phyloP scores from a whole-genome alignment of 441 rosid genomes.

The Arabidopsis hybrid region DNA sequence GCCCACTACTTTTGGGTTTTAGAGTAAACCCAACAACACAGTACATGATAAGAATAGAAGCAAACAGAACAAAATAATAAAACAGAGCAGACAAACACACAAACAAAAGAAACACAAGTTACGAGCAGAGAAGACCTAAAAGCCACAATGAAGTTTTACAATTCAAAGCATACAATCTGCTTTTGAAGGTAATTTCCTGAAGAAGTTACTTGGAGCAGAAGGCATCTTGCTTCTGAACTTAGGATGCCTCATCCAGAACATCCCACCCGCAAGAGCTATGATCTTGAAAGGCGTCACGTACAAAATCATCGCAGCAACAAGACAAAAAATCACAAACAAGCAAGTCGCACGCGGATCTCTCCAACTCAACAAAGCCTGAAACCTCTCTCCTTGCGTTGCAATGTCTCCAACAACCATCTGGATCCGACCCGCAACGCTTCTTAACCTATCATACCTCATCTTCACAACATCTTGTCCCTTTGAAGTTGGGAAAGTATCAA shows the following conservation, averaged over 20 bases:
- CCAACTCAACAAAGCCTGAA: constrained; percentile 66
- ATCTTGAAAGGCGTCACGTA: constrained; percentile 73
- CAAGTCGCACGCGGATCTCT: constrained; percentile 71
- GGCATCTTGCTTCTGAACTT: constrained; percentile 73
- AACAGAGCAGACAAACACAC: constrained; percentile 27
- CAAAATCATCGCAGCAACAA: constrained; percentile 55
- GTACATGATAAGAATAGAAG: neutral
- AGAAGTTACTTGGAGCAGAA: constrained; percentile 66
- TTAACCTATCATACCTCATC: constrained; percentile 73
- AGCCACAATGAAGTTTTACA: neutral
- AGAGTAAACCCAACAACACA: constrained; percentile 5
- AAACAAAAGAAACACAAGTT: neutral
- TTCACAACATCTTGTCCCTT: constrained; percentile 61
- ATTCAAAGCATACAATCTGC: constrained; percentile 76
- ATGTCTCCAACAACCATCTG: constrained; percentile 75
- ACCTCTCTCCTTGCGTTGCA: constrained; percentile 72
- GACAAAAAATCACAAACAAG: constrained; percentile 61
- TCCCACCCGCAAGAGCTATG: constrained; percentile 54
- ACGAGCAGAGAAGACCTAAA: neutral
- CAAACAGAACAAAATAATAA: neutral
- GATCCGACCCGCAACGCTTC: constrained; percentile 74
- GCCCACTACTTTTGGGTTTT: constrained; percentile 17
- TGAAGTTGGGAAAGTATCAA: constrained; percentile 69
- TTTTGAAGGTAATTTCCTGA: constrained; percentile 61
- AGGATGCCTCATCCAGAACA: constrained; percentile 69